Base-by-base conservation (phyloP, 2,329 filamentous ascomycete species). In the Eurotiales sp. region DNA sequence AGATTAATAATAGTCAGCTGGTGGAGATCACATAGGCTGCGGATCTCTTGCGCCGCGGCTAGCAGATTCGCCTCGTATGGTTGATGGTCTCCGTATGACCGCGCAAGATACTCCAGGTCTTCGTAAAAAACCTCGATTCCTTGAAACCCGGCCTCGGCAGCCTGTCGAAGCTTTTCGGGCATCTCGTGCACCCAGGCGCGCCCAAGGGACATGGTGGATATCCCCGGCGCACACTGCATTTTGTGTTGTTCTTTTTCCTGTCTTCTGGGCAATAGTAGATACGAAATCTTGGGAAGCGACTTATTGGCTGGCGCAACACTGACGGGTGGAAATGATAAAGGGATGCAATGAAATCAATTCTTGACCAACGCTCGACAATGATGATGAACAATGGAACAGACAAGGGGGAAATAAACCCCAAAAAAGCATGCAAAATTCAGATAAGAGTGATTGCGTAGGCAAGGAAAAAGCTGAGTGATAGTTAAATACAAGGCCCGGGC, bases 71-170 rank as follows among this genome's bases (percentile, higher is more conserved):
- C 61, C 12, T 69, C 59, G 3, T 67, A 70, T 15, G 72, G 62
- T 29, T 69, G 66, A 36, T 74, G 73, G 22, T 2, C 73, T 63
- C 44, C 37, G 23, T 43, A 48, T 1, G 74, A 67, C 25, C 65
- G 59, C 57, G 85, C 81, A 11, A 86, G 63, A 59, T 83, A 81
- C 52, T 81, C 72, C 5, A 92, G 77, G 65, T 92, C 88, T 64
- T 92, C 87, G 67, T 86, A 84, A 72, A 90, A 90, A 15, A 90
- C 76, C 64, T 92, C 88, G 58, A 92, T 80, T 46, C 85, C 86
- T 52, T 78, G 67, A 63, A 89, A 82, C 17, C 84, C 84, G 59
- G 87, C 78, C 49, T 76, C 72, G 5, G 78, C 73, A 6, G 87
- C 86, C 71, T 83, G 80, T 60, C 82, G 73, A 42, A 91, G 77